Conservation (phyloP, 2,329 filamentous ascomycete genomes). For the Apiospora koreana region DNA sequence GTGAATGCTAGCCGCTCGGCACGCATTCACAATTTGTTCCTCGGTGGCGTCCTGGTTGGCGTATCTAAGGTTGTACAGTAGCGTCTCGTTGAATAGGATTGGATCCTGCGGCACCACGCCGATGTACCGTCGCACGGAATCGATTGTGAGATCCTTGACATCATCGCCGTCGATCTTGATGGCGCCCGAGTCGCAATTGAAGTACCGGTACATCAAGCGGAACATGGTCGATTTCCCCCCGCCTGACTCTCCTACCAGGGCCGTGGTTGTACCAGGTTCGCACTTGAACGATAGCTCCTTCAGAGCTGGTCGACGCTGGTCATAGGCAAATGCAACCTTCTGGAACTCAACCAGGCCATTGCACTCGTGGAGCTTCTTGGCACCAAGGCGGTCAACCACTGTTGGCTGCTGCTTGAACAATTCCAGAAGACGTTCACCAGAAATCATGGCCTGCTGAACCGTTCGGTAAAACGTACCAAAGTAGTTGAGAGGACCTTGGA, state of each 20-base stretch:
- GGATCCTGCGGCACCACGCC: conserved; percentile 98
- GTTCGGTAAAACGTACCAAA: conserved; percentile 95
- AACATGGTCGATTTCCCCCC: conserved; percentile 98
- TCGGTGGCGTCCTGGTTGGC: conserved; percentile 80
- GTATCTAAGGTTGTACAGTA: conserved; percentile 95
- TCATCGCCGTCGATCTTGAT: conserved; percentile 85
- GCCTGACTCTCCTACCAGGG: conserved; percentile 93
- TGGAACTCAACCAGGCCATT: conserved; percentile 84
- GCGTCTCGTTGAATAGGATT: conserved; percentile 87
- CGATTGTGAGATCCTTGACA: conserved; percentile 84
- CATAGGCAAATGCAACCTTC: conserved; percentile 89
- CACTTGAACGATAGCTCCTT: conserved; percentile 84
- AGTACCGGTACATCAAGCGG: conserved; percentile 93
- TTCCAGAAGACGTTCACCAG: conserved; percentile 90
- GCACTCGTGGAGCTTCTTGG: conserved; percentile 65
- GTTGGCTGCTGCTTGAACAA: conserved; percentile 95
- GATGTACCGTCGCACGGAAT: conserved; percentile 88
- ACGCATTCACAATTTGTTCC: conserved; percentile 80
- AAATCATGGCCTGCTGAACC: conserved; percentile 96
- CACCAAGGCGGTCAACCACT: conserved; percentile 75
- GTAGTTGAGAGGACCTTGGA: conserved; percentile 81
- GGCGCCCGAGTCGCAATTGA: conserved; percentile 77
- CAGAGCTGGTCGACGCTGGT: conserved; percentile 80
- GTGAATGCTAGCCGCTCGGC: conserved; percentile 85
- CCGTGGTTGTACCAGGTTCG: conserved; percentile 86